Evolutionary conservation across 805 yeast species (phyloP), one percentile per base, ranked within the genome.

Genomic region (Ogataea henricii): DNA sequence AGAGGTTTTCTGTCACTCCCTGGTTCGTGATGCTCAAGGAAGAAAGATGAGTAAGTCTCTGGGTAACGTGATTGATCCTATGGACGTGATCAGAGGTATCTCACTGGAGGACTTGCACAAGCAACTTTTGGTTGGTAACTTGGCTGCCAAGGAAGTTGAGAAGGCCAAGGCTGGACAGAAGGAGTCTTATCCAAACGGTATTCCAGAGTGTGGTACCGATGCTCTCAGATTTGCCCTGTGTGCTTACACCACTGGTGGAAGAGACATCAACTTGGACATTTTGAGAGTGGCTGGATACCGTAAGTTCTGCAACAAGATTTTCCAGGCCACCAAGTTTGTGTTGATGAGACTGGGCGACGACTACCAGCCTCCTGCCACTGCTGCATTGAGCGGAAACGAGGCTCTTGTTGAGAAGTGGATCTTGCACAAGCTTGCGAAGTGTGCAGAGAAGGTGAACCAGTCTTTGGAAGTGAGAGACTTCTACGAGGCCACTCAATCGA

Each of bases 181-280:
- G 60, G 76, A 81, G 63, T 84, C 96, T 10, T 92, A 90, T 77
- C 99, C 99, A 56, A 83, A 84, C 59, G 99, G 99, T 75, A 91
- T 92, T 58, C 97, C 98, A 48, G 96, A 94, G 75, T 94, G 99
- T 80, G 99, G 99, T 76, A 91, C 98, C 43, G 99, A 94, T 71
- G 99, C 99, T 38, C 76, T 94, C 74, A 85, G 99, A 76, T 94
- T 94, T 67, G 98, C 99, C 33, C 80, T 92, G 57, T 94, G 98
- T 81, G 97, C 97, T 45, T 94, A 92, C 77, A 87, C 96, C 45
- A 92, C 98, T 41, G 99, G 99, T 74, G 98, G 97, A 61, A 85
- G 98, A 73, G 99, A 94, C 65, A 94, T 94, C 69, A 94, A 94
- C 74, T 78, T 94, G 67, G 97, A 94, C 67, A 90, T 94, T 60